Base-by-base conservation (phyloP, 75 land plant species). In the Pinus taeda region DNA sequence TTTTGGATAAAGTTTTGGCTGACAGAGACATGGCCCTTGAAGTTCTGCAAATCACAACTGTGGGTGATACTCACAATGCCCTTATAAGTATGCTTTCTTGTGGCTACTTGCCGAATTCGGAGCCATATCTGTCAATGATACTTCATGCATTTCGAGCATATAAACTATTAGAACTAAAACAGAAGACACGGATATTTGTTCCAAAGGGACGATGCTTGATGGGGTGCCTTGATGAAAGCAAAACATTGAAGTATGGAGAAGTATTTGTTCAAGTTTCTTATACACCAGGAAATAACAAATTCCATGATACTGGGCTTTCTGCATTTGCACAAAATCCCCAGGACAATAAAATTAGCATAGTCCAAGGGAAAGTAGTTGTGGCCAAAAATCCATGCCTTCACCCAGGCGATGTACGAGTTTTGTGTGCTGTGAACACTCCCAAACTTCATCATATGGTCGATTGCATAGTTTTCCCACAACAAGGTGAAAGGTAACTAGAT, bases 191-290 rank as follows among this genome's bases (percentile, higher is more conserved):
- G 33, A 95, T 97, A 22, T 89, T 88, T 79, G 78, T 90, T 74
- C 90, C 87, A 36, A 82, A 89, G 59, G 99, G 98, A 67, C 77
- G 95, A 74, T 73, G 85, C 7, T 76, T 97, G 87, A 90, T 97
- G 89, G 99, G 99, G 20, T 97, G 99, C 73, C 77, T 97, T 8
- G 99, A 97, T 78, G 99, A 97, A 80, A 94, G 90, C 5, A 59
- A 81, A 73, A 85, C 85, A 37, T 75, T 97, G 39, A 79, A 84
- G 30, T 97, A 97, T 81, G 99, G 97, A 0, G 81, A 97, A 83
- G 93, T 94, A 1, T 97, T 90, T 85, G 87, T 96, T 72, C 91
- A 90, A 60, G 81, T 90, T 66, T 90, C 93, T 59, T 67, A 74
- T 24, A 18, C 82, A 60, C 64, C 84, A 58, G 76, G 83, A 45